Evolutionary conservation across 768 basidiomycete genomes (phyloP).

Genomic region (Agaricus blazei): DNA sequence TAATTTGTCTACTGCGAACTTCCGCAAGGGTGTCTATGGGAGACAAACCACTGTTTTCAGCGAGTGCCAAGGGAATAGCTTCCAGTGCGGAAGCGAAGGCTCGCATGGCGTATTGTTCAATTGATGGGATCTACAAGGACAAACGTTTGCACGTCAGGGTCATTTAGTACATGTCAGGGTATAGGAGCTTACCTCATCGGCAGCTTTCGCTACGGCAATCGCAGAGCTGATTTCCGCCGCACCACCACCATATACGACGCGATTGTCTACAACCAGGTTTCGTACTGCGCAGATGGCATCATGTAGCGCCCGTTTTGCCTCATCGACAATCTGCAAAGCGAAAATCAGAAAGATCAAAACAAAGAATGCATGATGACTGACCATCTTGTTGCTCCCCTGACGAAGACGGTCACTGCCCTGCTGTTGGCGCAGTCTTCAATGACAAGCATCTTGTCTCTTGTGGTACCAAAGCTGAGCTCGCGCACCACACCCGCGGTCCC

Average conservation of each 20-base stretch:
- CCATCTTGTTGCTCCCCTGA: conserved; percentile 99
- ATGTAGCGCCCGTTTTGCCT: conserved; percentile 96
- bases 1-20: conserved; percentile 89
- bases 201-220: conserved; percentile 88
- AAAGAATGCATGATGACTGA: conserved; percentile 23
- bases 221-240: conserved; percentile 96
- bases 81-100: conserved; percentile 97
- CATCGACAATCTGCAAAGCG: conserved; percentile 83
- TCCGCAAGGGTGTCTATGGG: conserved; percentile 97
- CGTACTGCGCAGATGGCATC: conserved; percentile 97
- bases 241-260: conserved; percentile 97
- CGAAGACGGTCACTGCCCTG: conserved; percentile 94
- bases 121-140: conserved; percentile 72
- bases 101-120: conserved; percentile 99
- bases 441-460: conserved; percentile 98
- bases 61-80: conserved; percentile 90
- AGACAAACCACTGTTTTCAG: conserved; percentile 94
- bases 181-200: conserved; percentile 67
- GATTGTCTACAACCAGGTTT: conserved; percentile 90
- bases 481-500: conserved; percentile 92
- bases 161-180: neutral
- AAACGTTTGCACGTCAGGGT: neutral
- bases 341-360: neutral
- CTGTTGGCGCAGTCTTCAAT: conserved; percentile 98
- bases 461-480: conserved; percentile 95